Base-by-base conservation (phyloP, 129 eudicot species). In the Kitagawia praeruptora region DNA sequence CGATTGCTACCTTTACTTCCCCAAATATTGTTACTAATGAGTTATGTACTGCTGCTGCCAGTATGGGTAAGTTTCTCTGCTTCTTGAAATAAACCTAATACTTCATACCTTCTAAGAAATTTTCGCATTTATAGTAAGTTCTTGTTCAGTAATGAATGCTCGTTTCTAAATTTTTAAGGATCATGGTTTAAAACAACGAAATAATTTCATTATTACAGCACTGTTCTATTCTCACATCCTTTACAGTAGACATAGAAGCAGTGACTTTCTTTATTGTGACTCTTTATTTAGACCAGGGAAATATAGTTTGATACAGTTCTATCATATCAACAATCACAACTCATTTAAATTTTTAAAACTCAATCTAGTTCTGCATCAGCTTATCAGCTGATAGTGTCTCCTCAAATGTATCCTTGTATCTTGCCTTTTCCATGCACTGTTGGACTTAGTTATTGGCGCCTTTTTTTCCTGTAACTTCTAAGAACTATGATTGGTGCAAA, bases 21-120 rank as follows among this genome's bases (percentile, higher is more conserved):
- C 54, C 92, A 4, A 93, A 90, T 78, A 81, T 91, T 48, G 92
- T 95, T 37, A 84, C 91, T 5, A 97, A 95, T 76, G 98, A 90
- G 88, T 90, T 95, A 10, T 95, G 97, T 85, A 92, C 85, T 76
- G 89, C 97, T 39, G 96, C 98, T 56, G 97, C 96, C 72, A 90
- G 89, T 77, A 92, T 92, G 91, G 98, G 98, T 95, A 80, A 25
- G 66, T 21, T 48, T 76, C 47, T 23, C 54, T 12, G 37, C 76
- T 73, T 73, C 54, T 44, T n/a, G 23, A 73, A 41, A 44, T 23
- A 25, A 73, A 44, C 77, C n/a, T 44, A 39, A 73, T 73, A n/a
- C 8, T 23, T 19, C 2, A 41, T 72, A 15, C 21, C 31, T 66
- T 67, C 4, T 4, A 14, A 31, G 16, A 51, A 67, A 4, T 28